These are phyloP conservation scores for Xylogone sp. DNA, from an alignment of 2,329 filamentous ascomycete genomes.

Conservation along the genomic window DNA sequence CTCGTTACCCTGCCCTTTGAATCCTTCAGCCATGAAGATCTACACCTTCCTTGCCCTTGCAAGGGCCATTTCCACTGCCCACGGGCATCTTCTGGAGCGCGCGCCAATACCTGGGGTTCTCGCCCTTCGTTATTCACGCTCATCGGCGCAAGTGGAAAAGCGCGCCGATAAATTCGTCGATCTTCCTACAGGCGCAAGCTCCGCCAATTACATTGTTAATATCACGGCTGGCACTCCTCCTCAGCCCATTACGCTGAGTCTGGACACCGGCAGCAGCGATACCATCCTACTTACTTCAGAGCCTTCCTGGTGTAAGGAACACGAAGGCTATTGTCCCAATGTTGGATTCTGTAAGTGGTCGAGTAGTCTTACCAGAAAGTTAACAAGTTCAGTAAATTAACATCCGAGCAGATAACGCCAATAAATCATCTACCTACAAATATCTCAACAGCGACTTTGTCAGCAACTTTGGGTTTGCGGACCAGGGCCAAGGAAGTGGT, in stretches of 20 bases:
- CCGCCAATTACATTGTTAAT: constrained; percentile 5
- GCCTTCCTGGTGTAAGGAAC: background rate
- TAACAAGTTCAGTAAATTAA: too few species aligned
- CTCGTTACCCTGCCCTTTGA: background rate
- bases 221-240: constrained; percentile 6
- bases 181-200: background rate
- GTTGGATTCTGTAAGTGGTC: background rate
- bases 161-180: background rate
- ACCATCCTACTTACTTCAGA: background rate
- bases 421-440: constrained; percentile 11
- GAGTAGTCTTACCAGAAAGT: too few species aligned
- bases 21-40: background rate
- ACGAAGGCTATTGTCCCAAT: background rate
- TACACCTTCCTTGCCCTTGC: background rate
- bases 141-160: background rate
- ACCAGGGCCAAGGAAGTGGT: constrained; percentile 23
- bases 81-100: background rate
- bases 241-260: constrained; percentile 1
- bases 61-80: background rate
- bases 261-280: constrained; percentile 7
- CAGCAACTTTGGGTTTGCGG: constrained; percentile 46
- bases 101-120: background rate
- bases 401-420: constrained; percentile 26
- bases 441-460: constrained; percentile 7
- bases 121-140: background rate